Percentiles rank a stretch among this genome's conserved stretches.
Conservation (phyloP, 352 stramenopile genomes). For the Pythium oligandrum region DNA sequence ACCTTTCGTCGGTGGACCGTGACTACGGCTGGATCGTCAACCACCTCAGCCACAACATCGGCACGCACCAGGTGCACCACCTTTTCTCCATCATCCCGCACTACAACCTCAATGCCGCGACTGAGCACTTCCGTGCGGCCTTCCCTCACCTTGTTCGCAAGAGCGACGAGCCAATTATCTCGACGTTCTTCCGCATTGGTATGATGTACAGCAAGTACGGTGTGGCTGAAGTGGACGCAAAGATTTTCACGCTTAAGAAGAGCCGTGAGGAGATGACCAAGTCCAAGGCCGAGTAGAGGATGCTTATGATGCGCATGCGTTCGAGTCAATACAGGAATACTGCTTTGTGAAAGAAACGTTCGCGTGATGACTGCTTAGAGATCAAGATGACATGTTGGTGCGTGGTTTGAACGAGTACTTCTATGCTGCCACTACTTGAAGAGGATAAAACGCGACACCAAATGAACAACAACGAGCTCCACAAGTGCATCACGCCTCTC, state of each 20-base stretch:
- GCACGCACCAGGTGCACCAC: slow-evolving; percentile 84
- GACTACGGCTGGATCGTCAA: slow-evolving; percentile 75
- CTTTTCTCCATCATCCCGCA: slow-evolving; percentile 85
- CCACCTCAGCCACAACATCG: slow-evolving; percentile 86
- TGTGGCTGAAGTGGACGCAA: slow-evolving; percentile 54
- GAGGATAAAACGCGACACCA: no score
- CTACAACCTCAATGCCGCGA: slow-evolving; percentile 74
- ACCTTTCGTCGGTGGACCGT: slow-evolving; percentile 76
- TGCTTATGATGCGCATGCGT: not conserved
- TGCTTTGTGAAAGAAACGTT: no score
- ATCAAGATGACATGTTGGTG: no score
- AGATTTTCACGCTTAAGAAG: slow-evolving; percentile 71
- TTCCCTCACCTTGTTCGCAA: slow-evolving; percentile 75
- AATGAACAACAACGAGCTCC: no score
- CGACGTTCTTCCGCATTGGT: slow-evolving; percentile 54
- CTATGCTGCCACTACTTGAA: no score
- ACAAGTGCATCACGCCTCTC: no score
- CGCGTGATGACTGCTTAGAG: no score
- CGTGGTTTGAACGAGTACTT: no score
- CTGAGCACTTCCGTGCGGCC: slow-evolving; percentile 49
- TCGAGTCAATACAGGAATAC: not conserved
- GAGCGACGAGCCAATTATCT: slow-evolving; percentile 62
- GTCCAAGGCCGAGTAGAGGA: slow-evolving; percentile 19
- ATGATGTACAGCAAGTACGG: slow-evolving; percentile 68
- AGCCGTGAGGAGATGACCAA: slow-evolving; percentile 15